phyloP scores from a whole-genome alignment of 345 rosid species.

The Alliaria petiolata region DNA sequence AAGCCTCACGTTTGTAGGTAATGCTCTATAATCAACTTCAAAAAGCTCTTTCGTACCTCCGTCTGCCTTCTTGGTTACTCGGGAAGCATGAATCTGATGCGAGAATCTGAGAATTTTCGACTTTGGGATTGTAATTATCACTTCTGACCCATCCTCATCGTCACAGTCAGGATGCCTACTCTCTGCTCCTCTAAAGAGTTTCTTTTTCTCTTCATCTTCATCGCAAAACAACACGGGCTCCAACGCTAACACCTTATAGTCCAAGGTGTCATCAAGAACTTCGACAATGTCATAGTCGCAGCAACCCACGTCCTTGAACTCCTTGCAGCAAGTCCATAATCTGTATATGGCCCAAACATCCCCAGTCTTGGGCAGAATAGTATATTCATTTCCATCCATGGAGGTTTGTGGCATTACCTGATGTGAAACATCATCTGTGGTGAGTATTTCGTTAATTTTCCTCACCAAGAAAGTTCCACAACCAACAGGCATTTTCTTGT shows the following conservation, averaged over 20 bases:
- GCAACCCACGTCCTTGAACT: slow-evolving; percentile 32
- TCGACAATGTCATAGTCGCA: slow-evolving; percentile 47
- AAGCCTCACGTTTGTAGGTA: slow-evolving; percentile 40
- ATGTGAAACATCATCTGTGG: slow-evolving; percentile 46
- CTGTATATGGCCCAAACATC: slow-evolving; percentile 68
- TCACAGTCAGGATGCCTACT: not conserved
- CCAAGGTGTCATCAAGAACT: slow-evolving; percentile 29
- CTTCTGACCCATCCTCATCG: not conserved
- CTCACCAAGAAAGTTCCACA: slow-evolving; percentile 59
- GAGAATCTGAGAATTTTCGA: too few relatives aligned
- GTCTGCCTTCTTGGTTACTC: too few relatives aligned
- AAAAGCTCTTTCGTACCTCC: too few relatives aligned
- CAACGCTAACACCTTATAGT: not conserved
- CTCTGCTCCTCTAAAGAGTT: not conserved
- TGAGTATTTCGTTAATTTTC: slow-evolving; percentile 24
- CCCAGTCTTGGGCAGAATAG: slow-evolving; percentile 56
- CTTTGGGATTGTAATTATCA: not conserved
- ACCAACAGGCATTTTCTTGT: too few relatives aligned
- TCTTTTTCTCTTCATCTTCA: not conserved
- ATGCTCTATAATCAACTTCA: not conserved
- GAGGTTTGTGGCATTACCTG: slow-evolving; percentile 36
- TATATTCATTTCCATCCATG: slow-evolving; percentile 25
- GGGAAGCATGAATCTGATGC: too few relatives aligned
- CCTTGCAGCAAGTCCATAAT: slow-evolving; percentile 39
- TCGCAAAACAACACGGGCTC: not conserved